Evolutionary conservation across 2,329 filamentous ascomycete genomes (phyloP).

Genomic region (Fonsecaea pugnacius): DNA sequence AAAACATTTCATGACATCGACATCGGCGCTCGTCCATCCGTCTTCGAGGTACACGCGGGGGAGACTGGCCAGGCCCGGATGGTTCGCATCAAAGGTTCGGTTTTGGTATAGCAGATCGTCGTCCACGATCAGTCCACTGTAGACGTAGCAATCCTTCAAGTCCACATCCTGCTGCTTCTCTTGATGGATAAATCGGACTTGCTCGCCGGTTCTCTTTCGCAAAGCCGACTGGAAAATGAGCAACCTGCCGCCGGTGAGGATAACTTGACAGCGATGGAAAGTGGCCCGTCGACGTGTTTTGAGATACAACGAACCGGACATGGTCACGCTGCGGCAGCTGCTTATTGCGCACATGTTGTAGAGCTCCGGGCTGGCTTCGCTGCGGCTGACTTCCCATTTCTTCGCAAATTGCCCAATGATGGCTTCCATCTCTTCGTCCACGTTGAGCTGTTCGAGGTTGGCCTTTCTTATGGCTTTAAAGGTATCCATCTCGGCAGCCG

Average conservation of each 20-base stretch:
- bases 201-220: conserved; percentile 59
- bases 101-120: conserved; percentile 58
- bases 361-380: conserved; percentile 65
- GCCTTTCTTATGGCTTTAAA: conserved; percentile 61
- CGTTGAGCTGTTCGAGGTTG: conserved; percentile 64
- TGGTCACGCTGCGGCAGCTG: conserved; percentile 64
- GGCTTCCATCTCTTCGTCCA: conserved; percentile 69
- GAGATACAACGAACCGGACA: conserved; percentile 66
- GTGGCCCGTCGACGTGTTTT: conserved; percentile 67
- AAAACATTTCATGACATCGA: conserved; percentile 40
- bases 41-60: conserved; percentile 41
- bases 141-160: conserved; percentile 67
- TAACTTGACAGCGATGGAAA: conserved; percentile 64
- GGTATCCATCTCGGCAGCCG: conserved; percentile 60
- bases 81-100: conserved; percentile 40
- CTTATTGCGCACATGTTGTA: conserved; percentile 71
- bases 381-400: conserved; percentile 70
- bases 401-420: conserved; percentile 67
- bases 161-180: conserved; percentile 63
- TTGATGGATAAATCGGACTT: conserved; percentile 65
- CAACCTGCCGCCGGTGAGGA: conserved; percentile 64
- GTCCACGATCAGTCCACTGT: conserved; percentile 66
- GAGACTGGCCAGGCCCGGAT: conserved; percentile 33
- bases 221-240: conserved; percentile 66
- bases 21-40: conserved; percentile 38